A percentile compares a stretch with the other conserved stretches of the same genome.
Evolutionary conservation across 257 asterid species (phyloP).

Genomic region (Solanum chmielewskii): DNA sequence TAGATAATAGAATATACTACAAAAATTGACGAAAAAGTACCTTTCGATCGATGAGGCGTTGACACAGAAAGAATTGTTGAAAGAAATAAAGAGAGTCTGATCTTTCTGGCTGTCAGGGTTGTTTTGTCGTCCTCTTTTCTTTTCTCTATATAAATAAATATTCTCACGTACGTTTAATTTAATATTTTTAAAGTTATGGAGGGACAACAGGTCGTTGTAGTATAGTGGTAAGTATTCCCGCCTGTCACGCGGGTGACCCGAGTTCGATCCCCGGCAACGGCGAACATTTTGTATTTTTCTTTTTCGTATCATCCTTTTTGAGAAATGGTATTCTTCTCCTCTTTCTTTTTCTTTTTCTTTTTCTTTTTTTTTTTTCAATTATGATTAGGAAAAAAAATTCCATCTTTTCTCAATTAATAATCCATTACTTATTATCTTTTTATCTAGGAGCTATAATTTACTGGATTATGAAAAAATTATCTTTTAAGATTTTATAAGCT

Average conservation of each 20-base stretch:
- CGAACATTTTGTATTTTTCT: not conserved
- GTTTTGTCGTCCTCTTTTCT: not conserved
- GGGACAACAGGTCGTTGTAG: slow-evolving; percentile 21
- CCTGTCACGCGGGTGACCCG: slow-evolving; percentile 99
- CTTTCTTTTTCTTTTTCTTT: too few species aligned
- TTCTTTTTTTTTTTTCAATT: too few species aligned
- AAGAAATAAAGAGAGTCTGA: not conserved
- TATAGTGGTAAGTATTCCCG: slow-evolving; percentile 97
- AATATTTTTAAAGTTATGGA: too few species aligned
- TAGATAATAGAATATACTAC: not conserved
- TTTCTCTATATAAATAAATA: not conserved
- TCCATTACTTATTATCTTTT: not conserved
- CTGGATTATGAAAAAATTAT: not conserved
- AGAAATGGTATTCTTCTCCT: not conserved
- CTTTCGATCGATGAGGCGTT: not conserved
- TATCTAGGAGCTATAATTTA: not conserved
- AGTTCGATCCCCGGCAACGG: slow-evolving; percentile 99
- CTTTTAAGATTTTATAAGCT: too few species aligned
- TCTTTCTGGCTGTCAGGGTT: not conserved
- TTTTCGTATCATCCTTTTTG: not conserved
- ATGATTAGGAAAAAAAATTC: not conserved
- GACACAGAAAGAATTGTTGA: not conserved
- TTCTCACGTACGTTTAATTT: not conserved
- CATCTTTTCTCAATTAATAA: not conserved
- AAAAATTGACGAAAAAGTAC: not conserved